Conservation (phyloP, 352 stramenopile species). For the Globisporangium echinulatum region DNA sequence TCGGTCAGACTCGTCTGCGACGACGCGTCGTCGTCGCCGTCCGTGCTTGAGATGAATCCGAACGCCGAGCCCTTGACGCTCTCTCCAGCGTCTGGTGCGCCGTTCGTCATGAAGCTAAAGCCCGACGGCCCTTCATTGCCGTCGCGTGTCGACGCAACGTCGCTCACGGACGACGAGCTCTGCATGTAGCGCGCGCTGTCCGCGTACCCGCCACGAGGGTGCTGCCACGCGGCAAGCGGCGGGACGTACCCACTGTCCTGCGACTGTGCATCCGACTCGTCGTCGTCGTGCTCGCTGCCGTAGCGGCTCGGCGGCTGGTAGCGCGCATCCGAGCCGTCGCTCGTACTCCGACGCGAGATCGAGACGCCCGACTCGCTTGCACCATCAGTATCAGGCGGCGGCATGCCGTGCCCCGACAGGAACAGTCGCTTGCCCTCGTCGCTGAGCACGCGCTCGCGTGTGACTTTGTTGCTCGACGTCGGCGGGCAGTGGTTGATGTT, state of each 20-base stretch:
- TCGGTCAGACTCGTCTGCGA: constrained; percentile 39
- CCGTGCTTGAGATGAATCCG: constrained; percentile 57
- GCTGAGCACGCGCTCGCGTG: constrained; percentile 67
- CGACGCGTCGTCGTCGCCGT: constrained; percentile 34
- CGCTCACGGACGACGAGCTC: constrained; percentile 17
- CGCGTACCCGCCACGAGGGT: neutral
- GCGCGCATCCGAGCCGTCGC: constrained; percentile 27
- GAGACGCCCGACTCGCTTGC: neutral
- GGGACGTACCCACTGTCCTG: constrained; percentile 49
- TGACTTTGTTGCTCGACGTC: constrained; percentile 62
- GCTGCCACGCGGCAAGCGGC: constrained; percentile 17
- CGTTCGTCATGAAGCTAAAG: constrained; percentile 43
- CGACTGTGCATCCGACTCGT: constrained; percentile 47
- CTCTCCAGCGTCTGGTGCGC: constrained; percentile 7
- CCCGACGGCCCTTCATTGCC: constrained; percentile 20
- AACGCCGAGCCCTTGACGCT: constrained; percentile 49
- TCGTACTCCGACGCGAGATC: constrained; percentile 17
- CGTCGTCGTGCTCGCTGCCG: constrained; percentile 46
- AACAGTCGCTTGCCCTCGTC: constrained; percentile 85
- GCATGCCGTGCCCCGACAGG: constrained; percentile 40
- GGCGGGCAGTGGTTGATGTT: constrained; percentile 43
- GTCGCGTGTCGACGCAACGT: constrained; percentile 16
- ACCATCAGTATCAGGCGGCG: constrained; percentile 18
- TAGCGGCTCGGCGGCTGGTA: constrained; percentile 39
- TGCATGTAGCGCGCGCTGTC: constrained; percentile 17